Evolutionary conservation across 2,329 filamentous ascomycete genomes (phyloP), one percentile per base, ranked within the genome.

Genomic region (Lasiodiplodia sp.): DNA sequence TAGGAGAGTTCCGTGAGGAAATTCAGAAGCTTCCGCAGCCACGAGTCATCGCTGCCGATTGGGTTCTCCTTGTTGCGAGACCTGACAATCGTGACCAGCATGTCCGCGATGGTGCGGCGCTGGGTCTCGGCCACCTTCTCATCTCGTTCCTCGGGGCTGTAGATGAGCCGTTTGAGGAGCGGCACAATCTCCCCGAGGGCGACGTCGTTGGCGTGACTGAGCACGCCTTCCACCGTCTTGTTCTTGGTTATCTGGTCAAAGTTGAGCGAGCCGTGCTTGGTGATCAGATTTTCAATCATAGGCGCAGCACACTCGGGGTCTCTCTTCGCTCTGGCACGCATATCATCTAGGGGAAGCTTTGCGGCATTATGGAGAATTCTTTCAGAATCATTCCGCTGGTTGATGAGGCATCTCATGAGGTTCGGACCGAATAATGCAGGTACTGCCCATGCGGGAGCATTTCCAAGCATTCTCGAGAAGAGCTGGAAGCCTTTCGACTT

Each of bases 401-500:
- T 96, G 79, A 93, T 91, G 56, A 97, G 82, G 75, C 91, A 95
- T 60, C 89, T 87, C 81, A 96, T 89, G 25, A 97, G 83, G 74
- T 97, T 97, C 70, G 90, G 89, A 74, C 92, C 94, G 77, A 98
- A 97, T 0, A 97, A 83, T 10, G 84, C 71, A 79, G 85, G 65
- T 82, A 87, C 73, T 85, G 86, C 68, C 77, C 83, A 71, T 71
- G 78, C 71, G 78, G 87, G 76, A 74, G 82, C 82, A 47, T 81
- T 83, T 38, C 84, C 82, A 4, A 97, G 81, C 73, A 94, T 88
- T 75, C 91, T 92, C 73, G 91, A 89, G 75, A 97, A 93, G 2
- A 98, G 87, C 74, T 94, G 89, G 80, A 98, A 95, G 0, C 96
- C 96, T 79, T 93, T 94, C 75, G 93, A 93, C 79, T 97, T 98